These are phyloP conservation scores for Suillus alpinus DNA, from an alignment of 768 basidiomycete species.

Conservation along the genomic window DNA sequence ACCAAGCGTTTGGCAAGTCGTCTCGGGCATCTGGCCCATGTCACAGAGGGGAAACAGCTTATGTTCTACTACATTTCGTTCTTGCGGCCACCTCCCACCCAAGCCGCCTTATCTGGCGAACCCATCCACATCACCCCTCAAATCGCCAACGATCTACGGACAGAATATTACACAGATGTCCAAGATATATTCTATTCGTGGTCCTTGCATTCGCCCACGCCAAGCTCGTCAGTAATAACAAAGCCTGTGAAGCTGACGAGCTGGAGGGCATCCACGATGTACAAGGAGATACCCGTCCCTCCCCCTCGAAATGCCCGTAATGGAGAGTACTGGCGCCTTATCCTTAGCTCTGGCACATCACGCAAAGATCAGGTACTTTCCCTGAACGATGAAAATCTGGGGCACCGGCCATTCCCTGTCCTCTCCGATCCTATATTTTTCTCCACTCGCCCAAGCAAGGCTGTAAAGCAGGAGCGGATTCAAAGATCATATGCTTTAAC, in stretches of 20 bases:
- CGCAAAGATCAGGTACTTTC: conserved; percentile 34
- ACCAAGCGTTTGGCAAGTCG: background rate
- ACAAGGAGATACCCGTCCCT: conserved; percentile 71
- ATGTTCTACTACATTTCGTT: conserved; percentile 94
- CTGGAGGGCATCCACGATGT: conserved; percentile 64
- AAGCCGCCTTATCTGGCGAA: conserved; percentile 37
- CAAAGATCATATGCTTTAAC: conserved; percentile 50
- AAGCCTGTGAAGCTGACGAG: conserved; percentile 67
- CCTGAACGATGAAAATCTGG: conserved; percentile 41
- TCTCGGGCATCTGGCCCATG: background rate
- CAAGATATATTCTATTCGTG: conserved; percentile 75
- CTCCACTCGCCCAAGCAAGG: conserved; percentile 31
- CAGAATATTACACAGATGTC: conserved; percentile 56
- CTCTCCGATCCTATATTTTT: conserved; percentile 64
- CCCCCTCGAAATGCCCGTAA: conserved; percentile 51
- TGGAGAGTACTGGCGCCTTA: conserved; percentile 64
- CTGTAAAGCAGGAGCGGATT: conserved; percentile 66
- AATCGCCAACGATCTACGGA: conserved; percentile 86
- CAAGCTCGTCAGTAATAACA: conserved; percentile 28
- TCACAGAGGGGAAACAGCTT: background rate
- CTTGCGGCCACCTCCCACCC: conserved; percentile 76
- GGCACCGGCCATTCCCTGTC: conserved; percentile 55
- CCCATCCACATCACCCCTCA: conserved; percentile 71
- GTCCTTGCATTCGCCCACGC: conserved; percentile 33
- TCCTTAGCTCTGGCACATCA: conserved; percentile 45